Base-by-base conservation (phyloP, 1,139 yeast species). In the Suhomyces bolitotheri region DNA sequence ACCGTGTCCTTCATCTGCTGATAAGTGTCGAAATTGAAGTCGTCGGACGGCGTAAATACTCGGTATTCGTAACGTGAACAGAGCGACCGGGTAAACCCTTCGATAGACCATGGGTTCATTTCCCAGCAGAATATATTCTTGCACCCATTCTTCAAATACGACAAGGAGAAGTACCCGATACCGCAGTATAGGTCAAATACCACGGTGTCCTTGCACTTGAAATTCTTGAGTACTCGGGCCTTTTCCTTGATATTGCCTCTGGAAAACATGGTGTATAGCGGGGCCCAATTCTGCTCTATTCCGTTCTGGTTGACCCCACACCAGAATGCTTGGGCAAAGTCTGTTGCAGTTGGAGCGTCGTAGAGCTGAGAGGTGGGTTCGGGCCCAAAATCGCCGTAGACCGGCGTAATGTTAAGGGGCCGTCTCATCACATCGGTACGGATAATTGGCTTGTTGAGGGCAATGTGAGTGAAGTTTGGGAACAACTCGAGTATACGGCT, bases 231-330 rank as follows among this genome's bases (percentile, higher is more conserved):
- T 0, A 88, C 71, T 15, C 96, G 60, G 11, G 79, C 73, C 56
- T 88, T 88, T 52, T 88, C 96, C 45, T 82, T 83, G 47, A 88
- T 77, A 52, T 88, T 88, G 0, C 96, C 96, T n/a, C 96, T 60
- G 24, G 90, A 81, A 53, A 88, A 88, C 96, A 88, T 88, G 9
- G 95, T 86, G 51, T 78, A 82, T 35, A 71, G 55, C 0, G 96
- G 96, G 3, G 92, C 86, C 96, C 96, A 88, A 3, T 76, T 71
- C 51, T 88, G 96, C 42, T 57, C 65, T 5, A 88, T 78, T 1
- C 89, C 90, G 54, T 88, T 86, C 52, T 88, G 96, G 2, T 67
- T 60, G 1, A 73, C 72, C 9, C 69, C 59, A 48, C 90, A 84
- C 96, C 96, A 88, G 45, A 87, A 77, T 0, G 86, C 83, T 0